phyloP scores from a whole-genome alignment of 257 asterid genomes.

The Linderniella brevidens region DNA sequence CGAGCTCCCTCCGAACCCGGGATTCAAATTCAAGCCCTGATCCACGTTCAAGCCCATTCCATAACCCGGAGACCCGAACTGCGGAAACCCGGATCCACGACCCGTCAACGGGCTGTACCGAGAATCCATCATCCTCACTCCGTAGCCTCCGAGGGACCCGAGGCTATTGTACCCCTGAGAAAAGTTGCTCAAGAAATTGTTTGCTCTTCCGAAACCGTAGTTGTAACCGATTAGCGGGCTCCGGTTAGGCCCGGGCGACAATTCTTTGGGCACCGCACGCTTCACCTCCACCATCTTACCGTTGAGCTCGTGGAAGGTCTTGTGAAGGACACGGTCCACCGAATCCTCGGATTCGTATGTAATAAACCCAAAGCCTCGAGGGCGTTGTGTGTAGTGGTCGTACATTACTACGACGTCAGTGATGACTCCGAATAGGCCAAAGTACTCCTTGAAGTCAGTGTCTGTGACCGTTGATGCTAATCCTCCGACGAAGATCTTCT shows the following conservation, averaged over 20 bases:
- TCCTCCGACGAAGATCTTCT: slow-evolving; percentile 94
- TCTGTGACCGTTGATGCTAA: slow-evolving; percentile 84
- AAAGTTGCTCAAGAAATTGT: slow-evolving; percentile 28
- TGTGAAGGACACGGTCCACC: slow-evolving; percentile 33
- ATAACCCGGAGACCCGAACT: slow-evolving; percentile 28
- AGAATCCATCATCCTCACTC: slow-evolving; percentile 51
- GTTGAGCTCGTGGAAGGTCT: slow-evolving; percentile 38
- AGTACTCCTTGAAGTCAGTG: slow-evolving; percentile 69
- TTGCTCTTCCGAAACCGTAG: slow-evolving; percentile 51
- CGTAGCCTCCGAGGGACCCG: slow-evolving; percentile 14
- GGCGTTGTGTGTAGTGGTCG: slow-evolving; percentile 84
- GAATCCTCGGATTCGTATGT: slow-evolving; percentile 39
- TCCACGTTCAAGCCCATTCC: slow-evolving; percentile 61
- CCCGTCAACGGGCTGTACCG: slow-evolving; percentile 41
- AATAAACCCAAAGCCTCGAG: slow-evolving; percentile 41
- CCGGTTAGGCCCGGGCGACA: slow-evolving; percentile 54
- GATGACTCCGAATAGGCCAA: slow-evolving; percentile 73
- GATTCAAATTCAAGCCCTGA: slow-evolving; percentile 26
- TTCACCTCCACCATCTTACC: slow-evolving; percentile 66
- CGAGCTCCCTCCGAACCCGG: slow-evolving; percentile 23
- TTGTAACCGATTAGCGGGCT: slow-evolving; percentile 55
- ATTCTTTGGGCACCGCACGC: slow-evolving; percentile 77
- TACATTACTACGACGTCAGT: slow-evolving; percentile 90
- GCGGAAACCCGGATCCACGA: slow-evolving; percentile 32
- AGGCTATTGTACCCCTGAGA: slow-evolving; percentile 30